Percentiles rank a stretch among this genome's conserved stretches.
phyloP scores from a whole-genome alignment of 495 filamentous ascomycete species.

The Parathielavia hyrcaniae region DNA sequence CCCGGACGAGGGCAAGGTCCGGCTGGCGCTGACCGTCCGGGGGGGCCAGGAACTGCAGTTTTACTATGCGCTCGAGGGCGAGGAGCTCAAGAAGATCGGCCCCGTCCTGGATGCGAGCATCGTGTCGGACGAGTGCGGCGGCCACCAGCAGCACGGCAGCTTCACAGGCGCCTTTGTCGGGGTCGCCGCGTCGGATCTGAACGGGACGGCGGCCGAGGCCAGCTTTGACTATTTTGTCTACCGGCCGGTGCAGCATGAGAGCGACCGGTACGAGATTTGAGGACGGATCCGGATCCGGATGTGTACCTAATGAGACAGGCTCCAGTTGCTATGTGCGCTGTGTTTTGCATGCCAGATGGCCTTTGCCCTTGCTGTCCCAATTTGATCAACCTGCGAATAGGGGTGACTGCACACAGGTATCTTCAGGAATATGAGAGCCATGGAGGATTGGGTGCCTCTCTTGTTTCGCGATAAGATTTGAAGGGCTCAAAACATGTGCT shows the following conservation, averaged over 20 bases:
- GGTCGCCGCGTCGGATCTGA: conserved; percentile 49
- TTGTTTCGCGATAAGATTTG: too few species aligned
- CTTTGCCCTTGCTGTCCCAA: too few species aligned
- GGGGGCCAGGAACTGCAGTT: conserved; percentile 48
- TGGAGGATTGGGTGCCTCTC: too few species aligned
- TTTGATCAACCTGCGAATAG: too few species aligned
- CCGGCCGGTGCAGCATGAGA: conserved; percentile 41
- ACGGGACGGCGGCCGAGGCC: conserved; percentile 43
- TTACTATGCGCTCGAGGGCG: conserved; percentile 41
- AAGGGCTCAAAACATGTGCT: too few species aligned
- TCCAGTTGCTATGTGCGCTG: too few species aligned
- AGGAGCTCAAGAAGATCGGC: conserved; percentile 46
- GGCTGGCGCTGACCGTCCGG: conserved; percentile 42
- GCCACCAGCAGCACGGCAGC: conserved; percentile 50
- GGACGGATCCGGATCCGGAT: too few species aligned
- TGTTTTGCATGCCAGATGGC: too few species aligned
- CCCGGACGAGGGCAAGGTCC: conserved; percentile 48
- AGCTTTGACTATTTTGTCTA: conserved; percentile 49
- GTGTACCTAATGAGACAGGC: too few species aligned
- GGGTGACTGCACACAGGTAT: too few species aligned
- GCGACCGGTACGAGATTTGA: conserved; percentile 44
- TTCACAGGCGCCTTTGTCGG: conserved; percentile 55
- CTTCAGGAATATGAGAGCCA: too few species aligned
- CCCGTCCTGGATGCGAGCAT: conserved; percentile 49
- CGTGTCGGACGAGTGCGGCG: conserved; percentile 51